Evolutionary conservation across 179 eudicot genomes (phyloP).

Genomic region (Dionaea muscipula): DNA sequence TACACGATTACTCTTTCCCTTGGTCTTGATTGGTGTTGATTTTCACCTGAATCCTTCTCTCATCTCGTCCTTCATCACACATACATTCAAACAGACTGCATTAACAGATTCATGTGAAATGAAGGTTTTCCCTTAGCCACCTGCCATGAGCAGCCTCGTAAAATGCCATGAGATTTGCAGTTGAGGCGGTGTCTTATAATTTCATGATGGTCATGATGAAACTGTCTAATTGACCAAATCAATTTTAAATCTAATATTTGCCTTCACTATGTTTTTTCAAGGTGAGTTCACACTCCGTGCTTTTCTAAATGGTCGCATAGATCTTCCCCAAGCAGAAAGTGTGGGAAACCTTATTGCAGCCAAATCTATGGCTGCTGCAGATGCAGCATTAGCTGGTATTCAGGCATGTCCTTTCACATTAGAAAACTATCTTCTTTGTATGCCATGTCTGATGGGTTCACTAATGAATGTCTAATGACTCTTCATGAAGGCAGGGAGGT

Average conservation of each 20-base stretch:
- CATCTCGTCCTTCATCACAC: no score
- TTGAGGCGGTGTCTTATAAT: not conserved
- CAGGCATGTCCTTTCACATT: conserved; percentile 38
- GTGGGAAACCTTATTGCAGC: conserved; percentile 79
- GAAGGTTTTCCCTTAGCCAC: no score
- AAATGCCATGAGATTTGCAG: not conserved
- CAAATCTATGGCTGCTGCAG: conserved; percentile 75
- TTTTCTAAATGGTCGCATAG: conserved; percentile 88
- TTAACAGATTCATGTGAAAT: no score
- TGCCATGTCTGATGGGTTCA: not conserved
- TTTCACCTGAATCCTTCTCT: no score
- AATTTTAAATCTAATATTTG: not conserved
- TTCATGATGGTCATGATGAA: not conserved
- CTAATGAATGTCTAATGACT: not conserved
- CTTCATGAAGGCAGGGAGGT: conserved; percentile 50
- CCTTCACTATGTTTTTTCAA: conserved; percentile 14
- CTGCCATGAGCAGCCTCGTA: no score
- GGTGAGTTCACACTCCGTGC: conserved; percentile 99
- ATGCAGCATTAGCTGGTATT: conserved; percentile 92
- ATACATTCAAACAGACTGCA: no score
- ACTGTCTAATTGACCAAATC: not conserved
- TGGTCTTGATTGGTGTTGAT: no score
- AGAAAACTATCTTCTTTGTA: conserved; percentile 6
- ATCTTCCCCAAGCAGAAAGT: conserved; percentile 91
- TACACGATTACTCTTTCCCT: no score